These are phyloP conservation scores for Didymella arachidicola DNA, from an alignment of 2,329 filamentous ascomycete genomes.

Conservation along the genomic window DNA sequence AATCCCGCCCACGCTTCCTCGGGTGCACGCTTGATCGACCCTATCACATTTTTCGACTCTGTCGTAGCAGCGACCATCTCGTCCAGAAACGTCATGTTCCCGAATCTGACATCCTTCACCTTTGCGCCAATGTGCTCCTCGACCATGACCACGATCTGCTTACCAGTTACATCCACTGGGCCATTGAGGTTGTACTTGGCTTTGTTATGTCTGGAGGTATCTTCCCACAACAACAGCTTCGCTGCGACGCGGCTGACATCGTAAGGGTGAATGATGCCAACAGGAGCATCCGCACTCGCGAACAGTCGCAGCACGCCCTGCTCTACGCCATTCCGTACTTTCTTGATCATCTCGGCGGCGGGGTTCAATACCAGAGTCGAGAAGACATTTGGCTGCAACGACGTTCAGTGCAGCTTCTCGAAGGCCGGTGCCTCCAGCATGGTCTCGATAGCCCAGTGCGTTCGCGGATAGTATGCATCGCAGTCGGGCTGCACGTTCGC, in stretches of 20 bases:
- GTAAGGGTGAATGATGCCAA: conserved; percentile 25
- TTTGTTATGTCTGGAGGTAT: background rate
- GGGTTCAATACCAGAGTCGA: background rate
- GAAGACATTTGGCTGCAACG: background rate
- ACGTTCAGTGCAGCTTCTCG: background rate
- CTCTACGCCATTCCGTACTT: background rate
- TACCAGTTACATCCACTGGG: background rate
- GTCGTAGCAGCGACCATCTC: background rate
- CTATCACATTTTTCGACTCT: background rate
- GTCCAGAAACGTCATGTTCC: background rate
- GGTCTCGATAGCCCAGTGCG: background rate
- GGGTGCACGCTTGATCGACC: background rate
- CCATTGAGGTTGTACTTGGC: background rate
- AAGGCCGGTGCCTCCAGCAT: background rate
- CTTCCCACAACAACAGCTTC: conserved; percentile 12
- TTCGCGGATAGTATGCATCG: background rate
- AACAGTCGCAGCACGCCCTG: background rate
- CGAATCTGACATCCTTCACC: background rate
- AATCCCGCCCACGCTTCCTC: background rate
- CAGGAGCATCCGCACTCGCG: conserved; percentile 1
- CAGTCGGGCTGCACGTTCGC: background rate
- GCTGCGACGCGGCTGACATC: conserved; percentile 29
- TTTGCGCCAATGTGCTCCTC: background rate
- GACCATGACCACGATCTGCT: background rate
- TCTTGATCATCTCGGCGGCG: background rate